Evolutionary conservation across 1,139 yeast species (phyloP).

Genomic region (Yueomyces sp.): DNA sequence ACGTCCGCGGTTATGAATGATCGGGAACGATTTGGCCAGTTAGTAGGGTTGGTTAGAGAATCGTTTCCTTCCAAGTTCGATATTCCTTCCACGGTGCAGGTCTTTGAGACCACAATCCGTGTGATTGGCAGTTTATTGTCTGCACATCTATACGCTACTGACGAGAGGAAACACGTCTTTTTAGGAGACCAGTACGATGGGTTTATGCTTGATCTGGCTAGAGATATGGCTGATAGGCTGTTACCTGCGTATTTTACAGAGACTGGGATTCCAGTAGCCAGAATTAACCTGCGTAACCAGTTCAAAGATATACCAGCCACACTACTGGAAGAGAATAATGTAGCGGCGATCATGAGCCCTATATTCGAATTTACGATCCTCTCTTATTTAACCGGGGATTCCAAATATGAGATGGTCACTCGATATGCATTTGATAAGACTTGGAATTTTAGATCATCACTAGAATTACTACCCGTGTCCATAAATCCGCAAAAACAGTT

Average conservation of each 20-base stretch:
- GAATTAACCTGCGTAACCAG: constrained; percentile 52
- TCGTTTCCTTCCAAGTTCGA: constrained; percentile 33
- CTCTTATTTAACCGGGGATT: constrained; percentile 62
- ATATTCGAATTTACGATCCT: constrained; percentile 66
- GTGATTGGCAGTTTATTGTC: constrained; percentile 69
- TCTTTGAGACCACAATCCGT: constrained; percentile 75
- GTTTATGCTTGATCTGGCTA: constrained; percentile 52
- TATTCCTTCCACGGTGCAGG: constrained; percentile 64
- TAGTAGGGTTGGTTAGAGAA: constrained; percentile 35
- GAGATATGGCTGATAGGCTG: constrained; percentile 56
- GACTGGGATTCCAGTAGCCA: constrained; percentile 56
- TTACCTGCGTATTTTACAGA: constrained; percentile 51
- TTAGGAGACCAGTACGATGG: constrained; percentile 47
- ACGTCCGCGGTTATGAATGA: constrained; percentile 65
- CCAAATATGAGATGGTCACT: constrained; percentile 52
- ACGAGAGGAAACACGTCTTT: constrained; percentile 34
- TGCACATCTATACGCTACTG: constrained; percentile 62
- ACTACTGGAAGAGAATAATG: constrained; percentile 50
- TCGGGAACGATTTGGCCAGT: constrained; percentile 37
- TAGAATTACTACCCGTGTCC: constrained; percentile 69
- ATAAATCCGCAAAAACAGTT: constrained; percentile 45
- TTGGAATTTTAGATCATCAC: constrained; percentile 53
- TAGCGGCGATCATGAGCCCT: constrained; percentile 80
- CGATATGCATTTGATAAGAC: constrained; percentile 52
- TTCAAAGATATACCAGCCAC: constrained; percentile 26